phyloP scores from a whole-genome alignment of 306 rosid genomes.

The Begonia masoniana region DNA sequence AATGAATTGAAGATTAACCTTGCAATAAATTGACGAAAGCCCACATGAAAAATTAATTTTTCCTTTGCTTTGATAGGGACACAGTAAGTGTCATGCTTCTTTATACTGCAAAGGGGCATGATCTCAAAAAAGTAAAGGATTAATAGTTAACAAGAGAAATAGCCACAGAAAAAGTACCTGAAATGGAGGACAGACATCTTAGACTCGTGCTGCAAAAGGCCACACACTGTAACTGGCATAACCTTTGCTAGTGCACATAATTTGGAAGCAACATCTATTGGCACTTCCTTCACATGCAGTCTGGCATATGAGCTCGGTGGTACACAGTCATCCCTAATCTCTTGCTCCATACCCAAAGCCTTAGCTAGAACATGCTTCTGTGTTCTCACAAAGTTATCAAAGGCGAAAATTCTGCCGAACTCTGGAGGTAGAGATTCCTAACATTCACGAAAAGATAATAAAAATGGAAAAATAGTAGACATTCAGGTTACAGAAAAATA shows the following conservation, averaged over 20 bases:
- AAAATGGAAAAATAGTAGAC: neutral
- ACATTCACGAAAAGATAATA: neutral
- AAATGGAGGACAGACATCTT: conserved; percentile 94
- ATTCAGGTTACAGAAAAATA: conserved; percentile 2
- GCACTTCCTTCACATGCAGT: conserved; percentile 66
- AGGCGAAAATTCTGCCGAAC: conserved; percentile 73
- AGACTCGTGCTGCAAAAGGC: conserved; percentile 89
- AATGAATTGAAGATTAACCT: conserved; percentile 27
- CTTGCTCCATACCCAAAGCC: conserved; percentile 55
- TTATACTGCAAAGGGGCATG: conserved; percentile 47
- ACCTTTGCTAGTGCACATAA: conserved; percentile 24
- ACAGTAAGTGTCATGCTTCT: conserved; percentile 59
- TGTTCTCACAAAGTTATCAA: conserved; percentile 53
- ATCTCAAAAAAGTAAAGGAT: conserved; percentile 5
- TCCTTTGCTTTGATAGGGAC: conserved; percentile 84
- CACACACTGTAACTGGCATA: conserved; percentile 62
- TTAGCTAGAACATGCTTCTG: conserved; percentile 76
- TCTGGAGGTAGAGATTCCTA: conserved; percentile 92
- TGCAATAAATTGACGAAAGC: conserved; percentile 92
- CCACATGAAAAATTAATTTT: conserved; percentile 77
- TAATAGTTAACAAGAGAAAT: neutral
- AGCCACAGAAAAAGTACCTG: conserved; percentile 33
- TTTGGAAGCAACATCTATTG: conserved; percentile 45
- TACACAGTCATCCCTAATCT: conserved; percentile 39
- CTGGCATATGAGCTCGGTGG: conserved; percentile 52